Base-by-base conservation (phyloP, 345 rosid genomes). In the Ceriops tagal region DNA sequence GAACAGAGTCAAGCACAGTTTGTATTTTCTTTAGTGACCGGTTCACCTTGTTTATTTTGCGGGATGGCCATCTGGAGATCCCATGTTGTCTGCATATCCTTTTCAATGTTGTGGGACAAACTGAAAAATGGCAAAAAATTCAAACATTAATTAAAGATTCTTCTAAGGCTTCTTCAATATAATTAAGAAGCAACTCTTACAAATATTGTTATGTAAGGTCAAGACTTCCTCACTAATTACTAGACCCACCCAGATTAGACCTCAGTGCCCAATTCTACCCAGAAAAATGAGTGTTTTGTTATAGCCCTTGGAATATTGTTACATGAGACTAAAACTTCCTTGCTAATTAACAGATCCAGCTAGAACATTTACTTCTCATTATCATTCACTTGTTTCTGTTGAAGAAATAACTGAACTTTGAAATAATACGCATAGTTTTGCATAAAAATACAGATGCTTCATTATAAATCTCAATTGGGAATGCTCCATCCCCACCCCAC, bases 61-160 rank as follows among this genome's bases (percentile, higher is more conserved):
- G 91, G 69, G 93, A 93, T 21, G 97, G 98, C 97, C 98, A 93
- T 73, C 98, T 89, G 32, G 83, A 83, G 67, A 93, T 89, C 26
- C 98, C 98, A 53, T 91, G 98, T 69, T 89, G 92, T 75, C 97
- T 86, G 83, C 98, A 93, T 77, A 93, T 93, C 75, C 98, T 85
- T 84, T 93, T 91, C 74, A 91, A 75, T 7, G 98, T 93, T 26
- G 98, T 93, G 16, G 97, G 97, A 82, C 98, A 91, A 75, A 93
- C 98, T 93, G 74, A 80, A 80, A 6, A 56, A 57, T 26, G 61
- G 15, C 31, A 58, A 67, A 58, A 59, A 69, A 78, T 34, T 65
- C 24, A 58, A 68, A 70, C 61, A 26, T 52, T 20, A 59, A 58
- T 13, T 22, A 28, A 53, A 31, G 21, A 52, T 51, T 51, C 39